Percentiles rank a stretch among this genome's conserved stretches.
These are phyloP conservation scores for Tripterygium wilfordii DNA, from an alignment of 177 flowering plant species.

Conservation along the genomic window DNA sequence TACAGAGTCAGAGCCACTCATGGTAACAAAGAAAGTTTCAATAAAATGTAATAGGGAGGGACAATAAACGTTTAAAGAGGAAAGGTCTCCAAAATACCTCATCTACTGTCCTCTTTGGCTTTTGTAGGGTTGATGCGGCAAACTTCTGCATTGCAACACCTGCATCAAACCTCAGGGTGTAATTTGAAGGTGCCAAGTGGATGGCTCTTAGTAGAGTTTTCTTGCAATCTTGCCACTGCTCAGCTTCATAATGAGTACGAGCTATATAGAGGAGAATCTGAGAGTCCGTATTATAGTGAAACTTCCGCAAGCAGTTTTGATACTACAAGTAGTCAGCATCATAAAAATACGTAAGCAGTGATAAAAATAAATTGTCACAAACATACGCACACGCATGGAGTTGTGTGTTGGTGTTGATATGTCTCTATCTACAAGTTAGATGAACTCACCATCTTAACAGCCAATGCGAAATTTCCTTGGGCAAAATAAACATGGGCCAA, in stretches of 20 bases:
- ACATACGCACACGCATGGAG: no score
- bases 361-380: no score
- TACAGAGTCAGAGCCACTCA: background rate
- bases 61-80: no score
- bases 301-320: conserved; percentile 94
- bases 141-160: conserved; percentile 96
- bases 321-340: conserved; percentile 51
- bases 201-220: conserved; percentile 86
- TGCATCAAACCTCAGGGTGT: conserved; percentile 74
- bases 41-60: no score
- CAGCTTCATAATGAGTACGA: conserved; percentile 97
- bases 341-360: background rate
- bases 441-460: conserved; percentile 79
- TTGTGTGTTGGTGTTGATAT: no score
- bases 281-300: conserved; percentile 73
- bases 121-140: conserved; percentile 84
- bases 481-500: conserved; percentile 97
- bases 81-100: no score
- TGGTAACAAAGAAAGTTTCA: background rate
- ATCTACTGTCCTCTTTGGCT: conserved; percentile 81
- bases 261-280: conserved; percentile 90
- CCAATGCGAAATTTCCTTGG: conserved; percentile 84
- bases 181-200: conserved; percentile 94
- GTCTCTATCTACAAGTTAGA: no score
- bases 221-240: conserved; percentile 99